phyloP scores from a whole-genome alignment of 2,329 filamentous ascomycete species.

The Botrytis cinerea region DNA sequence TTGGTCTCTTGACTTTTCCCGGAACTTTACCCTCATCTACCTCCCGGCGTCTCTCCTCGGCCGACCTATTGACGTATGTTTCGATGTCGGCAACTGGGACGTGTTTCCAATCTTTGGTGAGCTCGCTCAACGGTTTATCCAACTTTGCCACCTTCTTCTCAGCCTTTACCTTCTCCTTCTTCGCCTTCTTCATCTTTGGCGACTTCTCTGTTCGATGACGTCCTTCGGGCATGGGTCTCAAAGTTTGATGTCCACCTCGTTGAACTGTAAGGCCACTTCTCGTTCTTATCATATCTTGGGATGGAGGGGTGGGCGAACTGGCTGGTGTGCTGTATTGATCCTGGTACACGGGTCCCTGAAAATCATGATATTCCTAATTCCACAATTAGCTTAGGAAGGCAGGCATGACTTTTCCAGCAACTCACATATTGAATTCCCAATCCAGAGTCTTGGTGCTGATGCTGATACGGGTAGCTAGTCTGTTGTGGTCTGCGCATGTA shows the following conservation, averaged over 20 bases:
- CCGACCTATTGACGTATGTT: conserved; percentile 72
- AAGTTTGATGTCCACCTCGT: conserved; percentile 32
- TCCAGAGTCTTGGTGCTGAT: conserved; percentile 37
- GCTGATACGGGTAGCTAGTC: conserved; percentile 35
- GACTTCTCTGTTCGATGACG: conserved; percentile 33
- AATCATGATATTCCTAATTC: conserved; percentile 32
- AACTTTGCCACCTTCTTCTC: conserved; percentile 56
- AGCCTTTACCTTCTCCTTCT: conserved; percentile 46
- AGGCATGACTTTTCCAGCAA: neutral
- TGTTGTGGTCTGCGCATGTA: conserved; percentile 32
- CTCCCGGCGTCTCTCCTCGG: conserved; percentile 66
- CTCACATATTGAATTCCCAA: conserved; percentile 38
- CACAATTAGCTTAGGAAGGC: conserved; percentile 30
- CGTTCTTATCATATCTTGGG: conserved; percentile 36
- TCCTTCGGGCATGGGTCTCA: conserved; percentile 37
- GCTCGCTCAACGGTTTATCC: conserved; percentile 66
- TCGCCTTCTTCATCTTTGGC: conserved; percentile 43
- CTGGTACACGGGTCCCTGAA: conserved; percentile 31
- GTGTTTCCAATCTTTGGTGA: conserved; percentile 63
- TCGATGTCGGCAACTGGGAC: conserved; percentile 77
- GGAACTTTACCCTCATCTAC: conserved; percentile 65
- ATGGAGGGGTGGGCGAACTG: conserved; percentile 52
- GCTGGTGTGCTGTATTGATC: conserved; percentile 54
- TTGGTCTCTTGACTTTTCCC: conserved; percentile 83
- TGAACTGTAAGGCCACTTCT: conserved; percentile 37